Base-by-base conservation (phyloP, 805 yeast species). In the Candida dendrica region DNA sequence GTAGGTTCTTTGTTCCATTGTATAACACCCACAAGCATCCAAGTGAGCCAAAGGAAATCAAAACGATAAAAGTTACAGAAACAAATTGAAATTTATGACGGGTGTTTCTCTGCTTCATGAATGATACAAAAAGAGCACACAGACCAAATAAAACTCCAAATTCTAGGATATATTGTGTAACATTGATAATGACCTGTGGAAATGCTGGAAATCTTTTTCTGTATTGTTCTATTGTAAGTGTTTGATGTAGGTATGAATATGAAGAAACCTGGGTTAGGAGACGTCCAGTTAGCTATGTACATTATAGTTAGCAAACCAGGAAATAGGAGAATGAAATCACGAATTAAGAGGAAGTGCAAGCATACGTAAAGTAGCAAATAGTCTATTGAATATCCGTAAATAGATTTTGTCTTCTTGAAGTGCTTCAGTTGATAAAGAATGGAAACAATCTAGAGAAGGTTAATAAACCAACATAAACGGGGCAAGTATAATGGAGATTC, bases 341-440 rank as follows among this genome's bases (percentile, higher is more conserved):
- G 1, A 2, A 10, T 30, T 27, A 13, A n/a, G n/a, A 4, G 3
- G n/a, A 13, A 6, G 3, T 24, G 3, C 17, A 9, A 27, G 44
- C 53, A 33, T 18, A 51, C 53, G 4, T 42, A 35, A 2, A 64
- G 44, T 16, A 50, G 39, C 8, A 53, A 51, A 10, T 53, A 40
- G 43, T 68, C 73, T 40, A 59, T 59, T 1, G 74, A 69, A 1
- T 66, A 46, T 0, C 72, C 72, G 43, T 63, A 59, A 0, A 68
- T 48, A 1, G 71, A 63, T 27, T 49, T 52, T 40, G 58, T 61
- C 14, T 47, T 40, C 36, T 49, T 53, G 37, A 59, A 55, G 37
- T 58, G 57, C 20, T 50, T 47, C 5, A 43, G 35, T 22, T 47
- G 50, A 2, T 33, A 14, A 8, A 11, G 10, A 13, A 34, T 19